Evolutionary conservation across 2,329 filamentous ascomycete genomes (phyloP), one percentile per base, ranked within the genome.

Genomic region (Setomelanomma holmii): DNA sequence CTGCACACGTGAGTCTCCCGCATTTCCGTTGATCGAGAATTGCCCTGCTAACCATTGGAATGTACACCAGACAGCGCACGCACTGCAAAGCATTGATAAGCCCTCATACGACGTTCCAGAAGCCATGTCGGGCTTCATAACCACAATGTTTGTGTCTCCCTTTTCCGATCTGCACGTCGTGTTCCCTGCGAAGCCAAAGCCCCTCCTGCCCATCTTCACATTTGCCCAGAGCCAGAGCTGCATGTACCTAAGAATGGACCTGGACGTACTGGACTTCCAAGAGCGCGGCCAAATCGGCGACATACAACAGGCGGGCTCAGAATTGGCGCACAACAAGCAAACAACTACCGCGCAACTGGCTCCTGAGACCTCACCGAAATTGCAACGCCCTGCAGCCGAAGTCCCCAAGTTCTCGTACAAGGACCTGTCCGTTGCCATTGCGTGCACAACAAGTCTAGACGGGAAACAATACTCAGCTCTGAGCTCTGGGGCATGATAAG

Each of bases 101-200:
- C 36, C 53, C 43, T 51, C 62, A 49, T 48, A 40, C 49, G 38
- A 38, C 34, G 22, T 34, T 52, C 51, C 21, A 41, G 53, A n/a
- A 49, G 49, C 52, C 54, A 91, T 91, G 89, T 84, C 88, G 72
- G 89, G 88, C 63, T 90, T 92, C 79, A 88, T 92, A 72, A 90
- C 88, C 64, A 92, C 89, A 74, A 89, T 91, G 88, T 91, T 81
- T 79, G 87, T 89, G 60, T 68, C 66, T 27, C 49, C 61, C 59
- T 60, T 68, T 55, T 55, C 59, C 44, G 75, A 45, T 51, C 55
- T 53, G 68, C 73, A 61, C 60, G 60, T 65, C 58, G 52, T 52
- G 53, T 72, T 67, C 64, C 66, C 58, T 56, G 53, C 65, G 52
- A 74, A 66, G 56, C 66, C 68, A 48, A 66, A 58, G 58, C 68